A percentile compares a stretch with the other conserved stretches of the same genome.
phyloP scores from a whole-genome alignment of 192 early-diverging fungal genomes.

The Gonapodya prolifera region DNA sequence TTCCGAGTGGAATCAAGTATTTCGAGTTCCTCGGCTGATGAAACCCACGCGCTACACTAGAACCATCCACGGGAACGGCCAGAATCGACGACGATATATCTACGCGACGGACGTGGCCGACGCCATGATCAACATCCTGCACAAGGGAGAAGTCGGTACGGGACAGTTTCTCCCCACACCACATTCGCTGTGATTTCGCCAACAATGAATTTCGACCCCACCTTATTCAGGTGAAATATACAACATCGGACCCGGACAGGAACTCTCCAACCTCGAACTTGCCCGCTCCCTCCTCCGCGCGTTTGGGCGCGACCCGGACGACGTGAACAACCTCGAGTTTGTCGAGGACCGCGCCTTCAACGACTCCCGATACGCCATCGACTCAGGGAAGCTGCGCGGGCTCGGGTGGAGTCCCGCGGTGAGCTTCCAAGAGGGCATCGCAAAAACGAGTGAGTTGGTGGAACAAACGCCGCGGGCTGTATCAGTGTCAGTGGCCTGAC shows the following conservation, averaged over 20 bases:
- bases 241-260: conserved; percentile 61
- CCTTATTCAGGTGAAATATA: conserved; percentile 37
- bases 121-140: conserved; percentile 54
- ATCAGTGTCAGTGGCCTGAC: neutral
- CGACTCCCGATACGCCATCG: conserved; percentile 62
- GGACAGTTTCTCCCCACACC: no score
- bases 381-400: conserved; percentile 46
- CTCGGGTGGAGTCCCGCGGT: conserved; percentile 57
- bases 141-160: conserved; percentile 43
- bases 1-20: no score
- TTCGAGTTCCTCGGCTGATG: no score
- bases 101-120: conserved; percentile 56
- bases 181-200: no score
- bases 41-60: conserved; percentile 12
- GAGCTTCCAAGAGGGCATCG: conserved; percentile 45
- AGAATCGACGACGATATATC: conserved; percentile 59
- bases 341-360: conserved; percentile 68
- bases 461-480: neutral
- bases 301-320: conserved; percentile 25
- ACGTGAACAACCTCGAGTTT: conserved; percentile 40
- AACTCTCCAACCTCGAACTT: conserved; percentile 56
- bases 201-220: no score
- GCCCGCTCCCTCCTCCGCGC: conserved; percentile 38
- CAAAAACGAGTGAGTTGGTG: conserved; percentile 43
- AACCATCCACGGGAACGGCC: conserved; percentile 61